phyloP scores from a whole-genome alignment of 2,329 filamentous ascomycete genomes.

The Claviceps sp. region DNA sequence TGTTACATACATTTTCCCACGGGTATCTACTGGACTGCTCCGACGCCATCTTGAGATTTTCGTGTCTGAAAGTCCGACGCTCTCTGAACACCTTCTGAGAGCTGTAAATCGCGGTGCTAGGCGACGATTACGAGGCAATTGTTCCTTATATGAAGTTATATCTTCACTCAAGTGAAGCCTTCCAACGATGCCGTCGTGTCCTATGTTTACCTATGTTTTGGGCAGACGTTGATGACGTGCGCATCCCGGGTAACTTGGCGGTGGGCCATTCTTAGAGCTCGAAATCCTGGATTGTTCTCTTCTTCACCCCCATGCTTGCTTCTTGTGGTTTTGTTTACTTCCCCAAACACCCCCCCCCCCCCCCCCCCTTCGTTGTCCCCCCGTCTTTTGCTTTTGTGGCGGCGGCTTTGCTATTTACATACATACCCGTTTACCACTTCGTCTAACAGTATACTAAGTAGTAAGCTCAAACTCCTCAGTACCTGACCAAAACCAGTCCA shows the following conservation, averaged over 20 bases:
- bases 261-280: neutral
- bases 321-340: neutral
- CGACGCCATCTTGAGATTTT: slow-evolving; percentile 1
- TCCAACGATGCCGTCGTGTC: neutral
- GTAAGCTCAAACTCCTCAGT: neutral
- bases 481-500: slow-evolving; percentile 1
- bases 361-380: neutral
- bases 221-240: neutral
- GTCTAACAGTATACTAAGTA: neutral
- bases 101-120: neutral
- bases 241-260: neutral
- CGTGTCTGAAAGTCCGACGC: neutral
- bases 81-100: neutral
- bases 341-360: neutral
- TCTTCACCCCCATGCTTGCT: slow-evolving; percentile 1
- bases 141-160: neutral
- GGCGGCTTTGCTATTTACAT: slow-evolving; percentile 3
- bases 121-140: neutral
- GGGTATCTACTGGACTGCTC: slow-evolving; percentile 1
- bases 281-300: slow-evolving; percentile 1
- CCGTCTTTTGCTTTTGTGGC: slow-evolving; percentile 4
- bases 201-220: neutral
- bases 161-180: neutral
- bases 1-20: neutral
- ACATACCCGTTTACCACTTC: slow-evolving; percentile 1